A percentile compares a stretch with the other conserved stretches of the same genome.
Conservation (phyloP, 208 protist genomes). For the Tritrichomonas foetus region DNA sequence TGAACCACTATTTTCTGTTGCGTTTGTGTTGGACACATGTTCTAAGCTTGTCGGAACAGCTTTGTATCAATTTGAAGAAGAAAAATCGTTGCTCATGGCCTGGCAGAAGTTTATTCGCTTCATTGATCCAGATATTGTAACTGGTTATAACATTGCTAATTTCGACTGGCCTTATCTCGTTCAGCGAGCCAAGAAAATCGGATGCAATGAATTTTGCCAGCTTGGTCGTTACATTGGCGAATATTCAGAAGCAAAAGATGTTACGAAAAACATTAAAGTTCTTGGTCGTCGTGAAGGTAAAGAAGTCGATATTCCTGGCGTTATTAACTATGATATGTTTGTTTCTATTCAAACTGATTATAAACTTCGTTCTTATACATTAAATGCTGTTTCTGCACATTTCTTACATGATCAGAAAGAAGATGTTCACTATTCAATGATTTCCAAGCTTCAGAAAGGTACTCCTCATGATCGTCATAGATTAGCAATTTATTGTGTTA, state of each 20-base stretch:
- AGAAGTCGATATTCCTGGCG: constrained; percentile 87
- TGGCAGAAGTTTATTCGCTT: constrained; percentile 71
- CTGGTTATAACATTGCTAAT: constrained; percentile 97
- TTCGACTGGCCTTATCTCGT: constrained; percentile 99
- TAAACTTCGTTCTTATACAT: constrained; percentile 97
- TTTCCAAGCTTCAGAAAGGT: constrained; percentile 77
- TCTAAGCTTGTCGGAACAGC: constrained; percentile 48
- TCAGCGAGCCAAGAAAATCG: constrained; percentile 76
- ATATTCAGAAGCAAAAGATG: constrained; percentile 67
- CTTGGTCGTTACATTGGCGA: constrained; percentile 39
- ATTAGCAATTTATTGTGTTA: constrained; percentile 97
- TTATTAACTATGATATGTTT: constrained; percentile 91
- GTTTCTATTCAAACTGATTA: constrained; percentile 89
- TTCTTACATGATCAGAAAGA: constrained; percentile 99
- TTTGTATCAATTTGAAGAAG: constrained; percentile 70
- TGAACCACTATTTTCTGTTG: constrained; percentile 43
- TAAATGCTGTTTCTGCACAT: constrained; percentile 94
- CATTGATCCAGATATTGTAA: constrained; percentile 73
- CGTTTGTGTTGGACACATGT: constrained; percentile 52
- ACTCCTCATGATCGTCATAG: constrained; percentile 86
- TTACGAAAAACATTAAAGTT: constrained; percentile 87
- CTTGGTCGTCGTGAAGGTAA: constrained; percentile 94
- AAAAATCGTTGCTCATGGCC: constrained; percentile 79
- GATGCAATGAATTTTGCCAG: constrained; percentile 63
- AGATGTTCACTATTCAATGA: constrained; percentile 98